phyloP scores from a whole-genome alignment of 768 basidiomycete genomes.

The Boletus sp. region DNA sequence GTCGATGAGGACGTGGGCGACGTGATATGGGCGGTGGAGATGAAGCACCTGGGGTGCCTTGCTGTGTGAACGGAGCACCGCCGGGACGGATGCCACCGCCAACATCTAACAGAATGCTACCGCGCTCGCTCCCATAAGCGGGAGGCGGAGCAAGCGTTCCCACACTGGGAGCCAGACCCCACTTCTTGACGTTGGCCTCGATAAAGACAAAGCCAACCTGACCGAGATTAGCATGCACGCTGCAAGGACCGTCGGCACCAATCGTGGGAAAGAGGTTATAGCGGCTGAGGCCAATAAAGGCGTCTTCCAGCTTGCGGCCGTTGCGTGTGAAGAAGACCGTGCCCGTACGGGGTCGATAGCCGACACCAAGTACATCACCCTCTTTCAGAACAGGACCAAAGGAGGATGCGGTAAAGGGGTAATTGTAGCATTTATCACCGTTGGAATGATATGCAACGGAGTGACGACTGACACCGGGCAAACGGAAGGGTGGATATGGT shows the following conservation, averaged over 20 bases:
- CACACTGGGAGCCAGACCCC: conserved; percentile 96
- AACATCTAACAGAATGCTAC: conserved; percentile 91
- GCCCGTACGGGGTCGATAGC: conserved; percentile 93
- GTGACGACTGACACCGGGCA: conserved; percentile 81
- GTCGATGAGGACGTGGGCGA: conserved; percentile 59
- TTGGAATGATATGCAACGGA: conserved; percentile 95
- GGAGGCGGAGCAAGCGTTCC: conserved; percentile 97
- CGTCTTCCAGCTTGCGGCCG: conserved; percentile 95
- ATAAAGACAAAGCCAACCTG: conserved; percentile 99
- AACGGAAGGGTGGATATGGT: conserved; percentile 91
- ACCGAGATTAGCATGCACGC: conserved; percentile 95
- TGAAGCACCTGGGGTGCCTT: conserved; percentile 44
- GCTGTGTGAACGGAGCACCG: conserved; percentile 40
- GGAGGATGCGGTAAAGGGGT: conserved; percentile 82
- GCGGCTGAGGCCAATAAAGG: conserved; percentile 82
- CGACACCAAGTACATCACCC: conserved; percentile 93
- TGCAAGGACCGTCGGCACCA: conserved; percentile 94
- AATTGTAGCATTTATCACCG: conserved; percentile 97
- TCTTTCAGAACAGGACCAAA: conserved; percentile 86
- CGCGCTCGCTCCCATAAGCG: conserved; percentile 95
- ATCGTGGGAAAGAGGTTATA: conserved; percentile 97
- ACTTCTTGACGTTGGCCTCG: conserved; percentile 99
- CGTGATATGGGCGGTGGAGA: conserved; percentile 43
- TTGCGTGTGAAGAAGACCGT: conserved; percentile 99
- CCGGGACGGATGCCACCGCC: conserved; percentile 44